Conservation (phyloP, 345 rosid genomes). For the Euphorbia tirucalli region DNA sequence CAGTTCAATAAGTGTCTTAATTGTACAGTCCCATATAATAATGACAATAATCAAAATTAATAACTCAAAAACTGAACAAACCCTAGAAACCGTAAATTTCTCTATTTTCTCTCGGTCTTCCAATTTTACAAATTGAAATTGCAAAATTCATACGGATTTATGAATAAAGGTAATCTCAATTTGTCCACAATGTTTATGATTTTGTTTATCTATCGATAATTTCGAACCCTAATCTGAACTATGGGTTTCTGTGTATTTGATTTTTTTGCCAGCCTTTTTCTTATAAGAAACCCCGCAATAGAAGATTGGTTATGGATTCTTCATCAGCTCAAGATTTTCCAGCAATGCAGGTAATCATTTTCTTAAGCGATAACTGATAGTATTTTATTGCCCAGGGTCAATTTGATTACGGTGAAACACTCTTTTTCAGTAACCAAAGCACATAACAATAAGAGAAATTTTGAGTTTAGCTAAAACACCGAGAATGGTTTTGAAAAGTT, state of each 20-base stretch:
- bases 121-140: too few species aligned
- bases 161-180: neutral
- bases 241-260: neutral
- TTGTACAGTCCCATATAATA: too few species aligned
- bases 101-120: too few species aligned
- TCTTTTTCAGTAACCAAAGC: neutral
- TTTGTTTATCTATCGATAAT: neutral
- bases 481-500: neutral
- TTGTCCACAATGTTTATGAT: neutral
- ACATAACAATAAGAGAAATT: neutral
- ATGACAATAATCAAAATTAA: too few species aligned
- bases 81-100: too few species aligned
- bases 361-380: neutral
- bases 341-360: conserved; percentile 26
- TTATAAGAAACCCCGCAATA: neutral
- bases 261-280: neutral
- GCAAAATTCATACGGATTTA: neutral
- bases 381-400: neutral
- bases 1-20: too few species aligned
- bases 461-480: neutral
- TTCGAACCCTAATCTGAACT: neutral
- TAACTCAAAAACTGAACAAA: too few species aligned
- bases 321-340: conserved; percentile 28
- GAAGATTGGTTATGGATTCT: conserved; percentile 23
- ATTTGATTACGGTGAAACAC: neutral